Percentiles rank a stretch among this genome's conserved stretches.
Conservation (phyloP, 129 eudicot genomes). For the Erigeron canadensis region DNA sequence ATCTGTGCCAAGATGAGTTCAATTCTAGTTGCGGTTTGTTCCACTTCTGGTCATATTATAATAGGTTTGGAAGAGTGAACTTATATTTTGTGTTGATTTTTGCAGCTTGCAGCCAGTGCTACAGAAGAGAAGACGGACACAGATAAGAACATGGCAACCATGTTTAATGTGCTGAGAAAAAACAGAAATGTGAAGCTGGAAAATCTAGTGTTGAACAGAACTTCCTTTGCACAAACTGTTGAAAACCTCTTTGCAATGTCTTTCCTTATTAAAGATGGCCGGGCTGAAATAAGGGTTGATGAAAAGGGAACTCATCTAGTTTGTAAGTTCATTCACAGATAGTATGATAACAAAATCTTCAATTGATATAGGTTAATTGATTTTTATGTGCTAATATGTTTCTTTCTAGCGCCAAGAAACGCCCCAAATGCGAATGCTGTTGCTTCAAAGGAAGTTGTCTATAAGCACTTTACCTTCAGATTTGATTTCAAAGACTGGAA, state of each 20-base stretch:
- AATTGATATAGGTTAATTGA: neutral
- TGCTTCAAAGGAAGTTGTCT: slow-evolving; percentile 72
- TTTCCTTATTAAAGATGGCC: slow-evolving; percentile 87
- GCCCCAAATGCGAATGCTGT: slow-evolving; percentile 88
- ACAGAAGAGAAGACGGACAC: slow-evolving; percentile 78
- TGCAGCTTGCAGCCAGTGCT: slow-evolving; percentile 63
- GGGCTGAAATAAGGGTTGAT: slow-evolving; percentile 71
- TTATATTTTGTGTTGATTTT: slow-evolving; percentile 17
- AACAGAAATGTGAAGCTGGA: slow-evolving; percentile 67
- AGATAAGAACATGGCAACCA: slow-evolving; percentile 86
- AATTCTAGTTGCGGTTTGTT: too few relatives aligned
- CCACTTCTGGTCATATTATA: too few relatives aligned
- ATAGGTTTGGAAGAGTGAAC: too few relatives aligned
- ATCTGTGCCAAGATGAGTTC: too few relatives aligned
- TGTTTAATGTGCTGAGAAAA: slow-evolving; percentile 73
- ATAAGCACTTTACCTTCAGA: slow-evolving; percentile 81
- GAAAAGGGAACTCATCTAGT: slow-evolving; percentile 72
- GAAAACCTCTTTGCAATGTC: slow-evolving; percentile 92
- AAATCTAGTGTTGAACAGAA: slow-evolving; percentile 62
- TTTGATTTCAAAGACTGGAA: slow-evolving; percentile 89
- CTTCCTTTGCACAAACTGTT: slow-evolving; percentile 83
- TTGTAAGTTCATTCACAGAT: slow-evolving; percentile 46
- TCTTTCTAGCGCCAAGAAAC: slow-evolving; percentile 74
- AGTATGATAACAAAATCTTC: neutral
- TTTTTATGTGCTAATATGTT: slow-evolving; percentile 14